A percentile compares a stretch with the other conserved stretches of the same genome.
Evolutionary conservation across 2,329 filamentous ascomycete species (phyloP).

Genomic region (Cladophialophora chaetospira): DNA sequence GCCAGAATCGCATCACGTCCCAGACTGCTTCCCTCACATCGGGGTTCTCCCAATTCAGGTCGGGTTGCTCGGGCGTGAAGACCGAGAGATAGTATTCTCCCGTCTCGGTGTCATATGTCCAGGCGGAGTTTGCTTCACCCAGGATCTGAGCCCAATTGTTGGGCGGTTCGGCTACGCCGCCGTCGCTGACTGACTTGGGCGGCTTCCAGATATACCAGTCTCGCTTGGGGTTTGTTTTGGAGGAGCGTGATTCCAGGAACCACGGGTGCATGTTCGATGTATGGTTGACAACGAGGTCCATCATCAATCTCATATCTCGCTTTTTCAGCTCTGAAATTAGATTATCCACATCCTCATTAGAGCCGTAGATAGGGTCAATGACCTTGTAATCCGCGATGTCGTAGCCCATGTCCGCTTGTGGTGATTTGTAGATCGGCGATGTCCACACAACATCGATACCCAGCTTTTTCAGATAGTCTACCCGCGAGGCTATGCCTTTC

Average conservation of each 20-base stretch:
- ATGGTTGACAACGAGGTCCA: conserved; percentile 52
- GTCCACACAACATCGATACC: conserved; percentile 65
- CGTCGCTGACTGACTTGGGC: conserved; percentile 50
- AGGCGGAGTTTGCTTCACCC: conserved; percentile 44
- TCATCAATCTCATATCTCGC: conserved; percentile 52
- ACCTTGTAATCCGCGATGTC: conserved; percentile 47
- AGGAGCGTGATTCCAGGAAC: conserved; percentile 68
- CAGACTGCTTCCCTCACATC: conserved; percentile 70
- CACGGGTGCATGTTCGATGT: conserved; percentile 53
- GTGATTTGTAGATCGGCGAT: conserved; percentile 54
- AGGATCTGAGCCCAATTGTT: conserved; percentile 68
- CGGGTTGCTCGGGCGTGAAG: conserved; percentile 74
- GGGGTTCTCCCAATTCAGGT: conserved; percentile 81
- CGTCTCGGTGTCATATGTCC: conserved; percentile 69
- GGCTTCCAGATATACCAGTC: conserved; percentile 68
- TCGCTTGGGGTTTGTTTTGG: conserved; percentile 63
- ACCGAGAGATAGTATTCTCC: conserved; percentile 76
- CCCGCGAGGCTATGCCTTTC: conserved; percentile 63
- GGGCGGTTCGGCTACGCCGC: conserved; percentile 67
- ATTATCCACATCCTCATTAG: conserved; percentile 48
- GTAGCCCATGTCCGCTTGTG: conserved; percentile 57
- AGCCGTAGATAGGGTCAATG: conserved; percentile 52
- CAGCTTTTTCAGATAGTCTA: conserved; percentile 65
- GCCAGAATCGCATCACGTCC: conserved; percentile 75
- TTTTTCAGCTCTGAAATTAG: conserved; percentile 48